Conservation (phyloP, 257 asterid genomes). For the Nemophila menziesii region DNA sequence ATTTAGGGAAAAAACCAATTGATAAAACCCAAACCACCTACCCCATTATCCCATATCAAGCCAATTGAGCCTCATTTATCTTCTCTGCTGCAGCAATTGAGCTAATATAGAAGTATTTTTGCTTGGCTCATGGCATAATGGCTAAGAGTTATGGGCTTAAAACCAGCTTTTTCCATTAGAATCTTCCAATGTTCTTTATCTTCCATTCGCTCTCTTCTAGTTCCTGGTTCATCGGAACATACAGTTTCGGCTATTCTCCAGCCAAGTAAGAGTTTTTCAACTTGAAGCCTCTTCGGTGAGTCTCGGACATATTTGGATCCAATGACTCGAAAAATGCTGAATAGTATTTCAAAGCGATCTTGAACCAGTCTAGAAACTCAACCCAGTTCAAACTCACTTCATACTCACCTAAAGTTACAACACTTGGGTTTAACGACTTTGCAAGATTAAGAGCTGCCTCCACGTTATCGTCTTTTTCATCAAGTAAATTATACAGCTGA, state of each 20-base stretch:
- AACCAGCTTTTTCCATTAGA: conserved; percentile 75
- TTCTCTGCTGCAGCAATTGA: too few species aligned
- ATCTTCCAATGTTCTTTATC: conserved; percentile 72
- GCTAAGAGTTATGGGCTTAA: conserved; percentile 51
- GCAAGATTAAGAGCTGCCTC: conserved; percentile 54
- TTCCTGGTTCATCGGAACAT: conserved; percentile 37
- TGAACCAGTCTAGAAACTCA: conserved; percentile 51
- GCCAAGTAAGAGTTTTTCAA: conserved; percentile 56
- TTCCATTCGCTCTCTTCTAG: conserved; percentile 54
- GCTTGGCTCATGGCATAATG: conserved; percentile 94
- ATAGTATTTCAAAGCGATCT: conserved; percentile 59
- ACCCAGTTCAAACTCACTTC: conserved; percentile 64
- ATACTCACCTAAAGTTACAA: conserved; percentile 78
- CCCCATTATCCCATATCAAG: too few species aligned
- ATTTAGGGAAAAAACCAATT: too few species aligned
- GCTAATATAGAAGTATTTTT: conserved; percentile 49
- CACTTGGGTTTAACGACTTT: conserved; percentile 60
- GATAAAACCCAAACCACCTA: too few species aligned
- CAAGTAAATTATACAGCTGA: conserved; percentile 58
- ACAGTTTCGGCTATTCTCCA: conserved; percentile 55
- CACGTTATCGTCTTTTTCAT: conserved; percentile 42
- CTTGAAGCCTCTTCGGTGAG: conserved; percentile 56
- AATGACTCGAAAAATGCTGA: conserved; percentile 70
- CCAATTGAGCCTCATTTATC: too few species aligned
- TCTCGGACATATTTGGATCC: conserved; percentile 56